Conservation (phyloP, 352 stramenopile species). For the Aphanomyces cochlioides region DNA sequence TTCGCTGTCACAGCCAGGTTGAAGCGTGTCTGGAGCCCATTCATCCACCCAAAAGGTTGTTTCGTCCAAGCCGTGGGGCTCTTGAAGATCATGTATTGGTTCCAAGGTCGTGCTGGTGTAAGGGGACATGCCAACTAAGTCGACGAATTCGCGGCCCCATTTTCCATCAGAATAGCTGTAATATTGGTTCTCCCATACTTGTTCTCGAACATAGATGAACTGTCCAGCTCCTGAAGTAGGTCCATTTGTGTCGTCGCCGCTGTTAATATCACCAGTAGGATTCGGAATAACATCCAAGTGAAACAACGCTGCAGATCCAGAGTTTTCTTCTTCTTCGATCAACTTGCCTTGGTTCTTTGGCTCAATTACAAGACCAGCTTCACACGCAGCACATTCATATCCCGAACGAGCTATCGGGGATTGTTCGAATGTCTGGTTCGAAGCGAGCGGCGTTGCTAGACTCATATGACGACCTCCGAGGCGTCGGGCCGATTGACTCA, state of each 20-base stretch:
- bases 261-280: neutral
- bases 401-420: neutral
- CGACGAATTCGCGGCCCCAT: slow-evolving; percentile 8
- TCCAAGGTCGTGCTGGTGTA: slow-evolving; percentile 1
- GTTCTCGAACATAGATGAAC: slow-evolving; percentile 19
- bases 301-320: slow-evolving; percentile 6
- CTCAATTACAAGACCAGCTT: slow-evolving; percentile 4
- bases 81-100: slow-evolving; percentile 6
- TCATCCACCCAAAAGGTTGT: slow-evolving; percentile 50
- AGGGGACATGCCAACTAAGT: slow-evolving; percentile 3
- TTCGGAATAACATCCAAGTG: slow-evolving; percentile 20
- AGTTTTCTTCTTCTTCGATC: neutral
- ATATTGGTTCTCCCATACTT: slow-evolving; percentile 30
- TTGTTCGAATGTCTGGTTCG: slow-evolving; percentile 1
- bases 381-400: slow-evolving; percentile 19
- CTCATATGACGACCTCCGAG: neutral
- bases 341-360: neutral
- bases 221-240: neutral
- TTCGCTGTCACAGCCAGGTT: slow-evolving; percentile 53
- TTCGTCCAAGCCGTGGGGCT: neutral
- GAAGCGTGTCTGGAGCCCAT: slow-evolving; percentile 57
- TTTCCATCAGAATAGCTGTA: slow-evolving; percentile 2
- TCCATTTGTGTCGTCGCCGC: neutral
- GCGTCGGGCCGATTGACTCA: slow-evolving; percentile 6
- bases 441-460: slow-evolving; percentile 6